phyloP scores from a whole-genome alignment of 164 flowering plant species.

The Paratinospora sagittata region DNA sequence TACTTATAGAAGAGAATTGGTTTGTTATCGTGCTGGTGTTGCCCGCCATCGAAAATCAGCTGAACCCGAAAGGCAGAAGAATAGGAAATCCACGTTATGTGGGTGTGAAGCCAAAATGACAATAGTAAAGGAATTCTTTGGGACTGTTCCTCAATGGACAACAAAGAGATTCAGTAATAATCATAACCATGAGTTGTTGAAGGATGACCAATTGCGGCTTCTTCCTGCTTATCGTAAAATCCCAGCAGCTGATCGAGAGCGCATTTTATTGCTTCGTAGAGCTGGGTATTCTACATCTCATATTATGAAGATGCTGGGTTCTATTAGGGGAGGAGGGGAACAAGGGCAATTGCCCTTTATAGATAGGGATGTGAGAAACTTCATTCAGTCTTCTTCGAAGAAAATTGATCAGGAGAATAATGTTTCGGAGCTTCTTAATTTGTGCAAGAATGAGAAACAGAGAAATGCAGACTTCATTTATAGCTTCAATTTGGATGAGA shows the following conservation, averaged over 20 bases:
- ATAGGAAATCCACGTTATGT: slow-evolving; percentile 58
- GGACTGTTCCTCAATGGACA: slow-evolving; percentile 55
- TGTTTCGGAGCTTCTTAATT: slow-evolving; percentile 45
- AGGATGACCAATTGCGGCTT: slow-evolving; percentile 63
- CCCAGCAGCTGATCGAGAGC: slow-evolving; percentile 57
- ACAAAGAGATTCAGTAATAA: slow-evolving; percentile 57
- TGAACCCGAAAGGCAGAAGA: slow-evolving; percentile 46
- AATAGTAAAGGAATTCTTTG: slow-evolving; percentile 52
- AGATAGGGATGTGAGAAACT: slow-evolving; percentile 66
- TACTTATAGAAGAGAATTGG: slow-evolving; percentile 54
- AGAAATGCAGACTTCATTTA: slow-evolving; percentile 49
- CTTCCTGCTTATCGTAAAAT: slow-evolving; percentile 73
- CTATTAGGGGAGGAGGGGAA: slow-evolving; percentile 57
- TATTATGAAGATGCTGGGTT: slow-evolving; percentile 55
- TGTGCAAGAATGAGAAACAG: slow-evolving; percentile 43
- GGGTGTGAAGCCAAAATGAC: slow-evolving; percentile 72
- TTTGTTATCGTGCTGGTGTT: slow-evolving; percentile 65
- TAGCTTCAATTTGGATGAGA: slow-evolving; percentile 42
- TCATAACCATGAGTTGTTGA: slow-evolving; percentile 70
- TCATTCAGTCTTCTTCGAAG: slow-evolving; percentile 43
- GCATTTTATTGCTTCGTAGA: slow-evolving; percentile 54
- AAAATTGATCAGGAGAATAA: slow-evolving; percentile 54
- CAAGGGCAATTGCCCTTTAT: slow-evolving; percentile 55
- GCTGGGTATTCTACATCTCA: slow-evolving; percentile 62
- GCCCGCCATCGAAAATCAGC: slow-evolving; percentile 46